A percentile compares a stretch with the other conserved stretches of the same genome.
These are phyloP conservation scores for Aspergillus kassunensis DNA, from an alignment of 495 filamentous ascomycete genomes.

Conservation along the genomic window DNA sequence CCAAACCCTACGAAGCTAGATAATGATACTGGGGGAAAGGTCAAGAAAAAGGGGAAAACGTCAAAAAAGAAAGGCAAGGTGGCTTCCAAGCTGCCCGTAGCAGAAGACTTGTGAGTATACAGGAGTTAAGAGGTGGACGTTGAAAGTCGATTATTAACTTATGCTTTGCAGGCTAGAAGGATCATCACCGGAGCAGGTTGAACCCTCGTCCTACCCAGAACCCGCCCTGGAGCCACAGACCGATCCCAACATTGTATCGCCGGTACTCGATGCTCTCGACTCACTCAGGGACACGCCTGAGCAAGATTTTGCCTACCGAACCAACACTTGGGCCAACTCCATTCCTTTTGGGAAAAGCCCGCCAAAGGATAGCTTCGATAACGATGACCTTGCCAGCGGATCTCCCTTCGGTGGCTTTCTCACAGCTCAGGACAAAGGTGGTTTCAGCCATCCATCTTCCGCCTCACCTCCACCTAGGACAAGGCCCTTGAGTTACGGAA, in stretches of 20 bases:
- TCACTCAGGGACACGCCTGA: constrained; percentile 30
- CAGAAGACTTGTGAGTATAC: constrained; percentile 42
- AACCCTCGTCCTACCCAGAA: constrained; percentile 37
- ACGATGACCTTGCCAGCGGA: constrained; percentile 39
- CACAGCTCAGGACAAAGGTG: constrained; percentile 37
- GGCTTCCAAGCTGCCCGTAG: constrained; percentile 29
- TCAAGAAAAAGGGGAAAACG: constrained; percentile 46
- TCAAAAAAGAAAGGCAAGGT: constrained; percentile 36
- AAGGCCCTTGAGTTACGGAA: constrained; percentile 42
- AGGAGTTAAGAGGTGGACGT: background rate
- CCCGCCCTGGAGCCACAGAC: constrained; percentile 24
- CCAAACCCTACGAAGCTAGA: constrained; percentile 25
- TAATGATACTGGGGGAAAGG: constrained; percentile 41
- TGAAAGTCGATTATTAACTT: background rate
- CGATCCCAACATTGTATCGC: constrained; percentile 35
- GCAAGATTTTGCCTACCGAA: constrained; percentile 35
- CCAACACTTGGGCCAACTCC: constrained; percentile 47
- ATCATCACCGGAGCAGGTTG: constrained; percentile 29
- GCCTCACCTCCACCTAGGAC: constrained; percentile 45
- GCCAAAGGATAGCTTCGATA: constrained; percentile 36
- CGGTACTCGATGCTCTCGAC: constrained; percentile 40
- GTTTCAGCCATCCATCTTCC: constrained; percentile 48
- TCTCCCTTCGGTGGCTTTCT: constrained; percentile 40
- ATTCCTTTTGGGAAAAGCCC: constrained; percentile 49
- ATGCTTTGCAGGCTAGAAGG: constrained; percentile 22